Evolutionary conservation across 345 rosid species (phyloP).

Genomic region (Limnanthes douglasii): DNA sequence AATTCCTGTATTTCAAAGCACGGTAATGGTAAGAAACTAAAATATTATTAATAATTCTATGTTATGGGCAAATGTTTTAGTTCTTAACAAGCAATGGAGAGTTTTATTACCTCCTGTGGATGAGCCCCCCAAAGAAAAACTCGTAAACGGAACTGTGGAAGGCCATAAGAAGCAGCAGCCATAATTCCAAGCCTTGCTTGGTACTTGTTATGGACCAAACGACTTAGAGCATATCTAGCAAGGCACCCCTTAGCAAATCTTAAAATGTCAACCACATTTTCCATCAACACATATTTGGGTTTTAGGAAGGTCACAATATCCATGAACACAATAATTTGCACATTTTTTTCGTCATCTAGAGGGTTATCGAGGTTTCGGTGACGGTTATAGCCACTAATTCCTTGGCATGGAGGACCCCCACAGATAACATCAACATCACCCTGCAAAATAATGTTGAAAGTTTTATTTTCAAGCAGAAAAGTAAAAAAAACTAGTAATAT

Average conservation of each 20-base stretch:
- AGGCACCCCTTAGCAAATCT: conserved; percentile 70
- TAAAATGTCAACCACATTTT: conserved; percentile 85
- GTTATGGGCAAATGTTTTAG: background rate
- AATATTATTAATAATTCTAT: background rate
- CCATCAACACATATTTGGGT: conserved; percentile 80
- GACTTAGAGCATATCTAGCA: conserved; percentile 85
- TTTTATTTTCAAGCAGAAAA: background rate
- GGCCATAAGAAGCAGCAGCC: conserved; percentile 97
- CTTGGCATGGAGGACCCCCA: conserved; percentile 99
- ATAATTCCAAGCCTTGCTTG: conserved; percentile 91
- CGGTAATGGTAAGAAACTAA: conserved; percentile 3
- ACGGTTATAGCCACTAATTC: conserved; percentile 94
- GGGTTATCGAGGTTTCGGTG: conserved; percentile 61
- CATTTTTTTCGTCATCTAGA: conserved; percentile 72
- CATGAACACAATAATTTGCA: conserved; percentile 79
- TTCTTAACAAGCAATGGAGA: background rate
- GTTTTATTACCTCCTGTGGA: conserved; percentile 38
- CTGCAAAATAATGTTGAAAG: conserved; percentile 19
- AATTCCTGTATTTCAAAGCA: conserved; percentile 37
- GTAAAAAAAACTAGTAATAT: background rate
- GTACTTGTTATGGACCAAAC: conserved; percentile 75
- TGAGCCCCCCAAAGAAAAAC: conserved; percentile 93
- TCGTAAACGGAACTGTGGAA: conserved; percentile 86
- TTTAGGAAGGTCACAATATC: conserved; percentile 81
- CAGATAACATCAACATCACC: conserved; percentile 86